phyloP scores from a whole-genome alignment of 2,329 filamentous ascomycete genomes.

The Pseudopithomyces maydicus region DNA sequence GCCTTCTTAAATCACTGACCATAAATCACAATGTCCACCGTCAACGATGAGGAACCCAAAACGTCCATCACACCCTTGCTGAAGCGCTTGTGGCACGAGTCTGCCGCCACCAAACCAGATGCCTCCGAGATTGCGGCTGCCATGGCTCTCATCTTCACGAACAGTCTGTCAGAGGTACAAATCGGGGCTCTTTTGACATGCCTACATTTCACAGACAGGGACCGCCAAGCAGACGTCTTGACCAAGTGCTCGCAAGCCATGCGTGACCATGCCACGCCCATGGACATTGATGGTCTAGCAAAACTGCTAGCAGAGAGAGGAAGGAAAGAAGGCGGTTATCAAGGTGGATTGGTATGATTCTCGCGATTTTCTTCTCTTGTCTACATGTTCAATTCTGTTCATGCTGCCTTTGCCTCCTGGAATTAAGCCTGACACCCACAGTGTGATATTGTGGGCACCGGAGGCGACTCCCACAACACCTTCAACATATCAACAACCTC shows the following conservation, averaged over 20 bases:
- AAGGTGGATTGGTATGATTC: slow-evolving; percentile 76
- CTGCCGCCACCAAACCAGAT: slow-evolving; percentile 54
- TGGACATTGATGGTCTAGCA: slow-evolving; percentile 68
- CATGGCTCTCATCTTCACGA: slow-evolving; percentile 88
- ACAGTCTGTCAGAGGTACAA: slow-evolving; percentile 86
- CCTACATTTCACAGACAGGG: slow-evolving; percentile 87
- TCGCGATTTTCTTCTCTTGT: slow-evolving; percentile 11
- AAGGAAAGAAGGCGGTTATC: slow-evolving; percentile 73
- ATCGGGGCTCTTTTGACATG: slow-evolving; percentile 86
- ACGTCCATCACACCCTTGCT: slow-evolving; percentile 72
- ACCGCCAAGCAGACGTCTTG: slow-evolving; percentile 83
- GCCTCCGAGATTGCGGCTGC: slow-evolving; percentile 87
- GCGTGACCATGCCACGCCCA: slow-evolving; percentile 75
- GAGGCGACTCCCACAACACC: slow-evolving; percentile 94
- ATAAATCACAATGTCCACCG: slow-evolving; percentile 27
- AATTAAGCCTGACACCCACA: slow-evolving; percentile 30
- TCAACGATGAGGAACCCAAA: slow-evolving; percentile 32
- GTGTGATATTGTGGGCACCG: slow-evolving; percentile 96
- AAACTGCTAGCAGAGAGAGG: slow-evolving; percentile 65
- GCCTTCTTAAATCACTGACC: neutral
- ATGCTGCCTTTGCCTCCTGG: neutral
- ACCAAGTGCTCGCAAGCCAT: slow-evolving; percentile 83
- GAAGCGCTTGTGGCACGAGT: slow-evolving; percentile 69
- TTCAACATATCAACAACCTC: slow-evolving; percentile 98
- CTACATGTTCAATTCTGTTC: neutral